Conservation (phyloP, 495 filamentous ascomycete genomes). For the Friedmanniomyces simplex region DNA sequence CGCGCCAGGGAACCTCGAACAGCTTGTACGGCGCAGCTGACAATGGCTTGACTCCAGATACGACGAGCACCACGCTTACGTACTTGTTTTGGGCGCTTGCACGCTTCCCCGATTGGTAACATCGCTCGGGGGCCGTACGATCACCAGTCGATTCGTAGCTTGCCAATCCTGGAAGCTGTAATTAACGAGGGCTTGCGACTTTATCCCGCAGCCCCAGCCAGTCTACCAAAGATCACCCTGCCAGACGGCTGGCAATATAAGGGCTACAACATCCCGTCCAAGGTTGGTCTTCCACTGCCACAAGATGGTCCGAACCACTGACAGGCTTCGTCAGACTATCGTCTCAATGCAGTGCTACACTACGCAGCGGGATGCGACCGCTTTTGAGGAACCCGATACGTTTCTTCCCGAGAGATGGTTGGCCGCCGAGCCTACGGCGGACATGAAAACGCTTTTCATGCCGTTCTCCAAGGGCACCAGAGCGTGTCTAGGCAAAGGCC, state of each 20-base stretch:
- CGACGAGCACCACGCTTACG: slow-evolving; percentile 2
- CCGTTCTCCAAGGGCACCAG: too few species aligned
- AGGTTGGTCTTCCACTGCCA: neutral
- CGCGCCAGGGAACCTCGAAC: too few species aligned
- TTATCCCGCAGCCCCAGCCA: neutral
- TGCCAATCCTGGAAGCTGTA: neutral
- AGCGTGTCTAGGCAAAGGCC: slow-evolving; percentile 1
- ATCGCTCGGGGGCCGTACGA: neutral
- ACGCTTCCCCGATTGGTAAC: neutral
- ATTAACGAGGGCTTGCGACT: neutral
- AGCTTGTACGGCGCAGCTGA: too few species aligned
- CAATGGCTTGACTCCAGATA: neutral
- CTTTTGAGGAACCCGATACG: neutral
- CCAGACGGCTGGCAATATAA: neutral
- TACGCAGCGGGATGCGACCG: neutral
- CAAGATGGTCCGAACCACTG: neutral
- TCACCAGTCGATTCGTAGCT: neutral
- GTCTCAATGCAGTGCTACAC: too few species aligned
- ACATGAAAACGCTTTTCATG: slow-evolving; percentile 8
- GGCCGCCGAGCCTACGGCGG: neutral
- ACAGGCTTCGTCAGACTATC: neutral
- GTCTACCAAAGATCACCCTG: neutral
- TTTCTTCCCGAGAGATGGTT: neutral
- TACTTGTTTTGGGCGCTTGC: neutral
- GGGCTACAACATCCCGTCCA: neutral